These are phyloP conservation scores for Epichloe uncinata DNA, from an alignment of 2,329 filamentous ascomycete genomes.

Conservation along the genomic window DNA sequence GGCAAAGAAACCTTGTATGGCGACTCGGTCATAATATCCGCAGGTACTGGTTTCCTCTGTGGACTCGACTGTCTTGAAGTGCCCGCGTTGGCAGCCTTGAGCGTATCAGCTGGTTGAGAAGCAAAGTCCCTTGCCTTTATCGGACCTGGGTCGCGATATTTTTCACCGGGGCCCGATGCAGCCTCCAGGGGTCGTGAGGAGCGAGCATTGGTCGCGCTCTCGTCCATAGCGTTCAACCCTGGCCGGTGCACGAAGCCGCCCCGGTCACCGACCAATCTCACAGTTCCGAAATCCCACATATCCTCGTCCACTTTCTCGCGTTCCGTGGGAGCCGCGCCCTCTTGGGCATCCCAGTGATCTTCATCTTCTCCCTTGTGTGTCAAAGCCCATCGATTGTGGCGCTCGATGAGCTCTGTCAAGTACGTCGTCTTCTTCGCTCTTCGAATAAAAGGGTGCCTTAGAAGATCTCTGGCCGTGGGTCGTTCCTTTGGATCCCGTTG, in stretches of 20 bases:
- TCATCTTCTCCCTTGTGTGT: conserved; percentile 62
- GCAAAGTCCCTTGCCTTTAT: conserved; percentile 36
- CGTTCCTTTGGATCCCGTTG: conserved; percentile 81
- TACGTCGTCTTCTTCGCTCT: conserved; percentile 94
- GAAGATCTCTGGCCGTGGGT: conserved; percentile 71
- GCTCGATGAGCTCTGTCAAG: conserved; percentile 86
- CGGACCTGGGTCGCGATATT: conserved; percentile 35
- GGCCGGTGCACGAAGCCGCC: conserved; percentile 41
- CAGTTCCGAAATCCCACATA: conserved; percentile 97
- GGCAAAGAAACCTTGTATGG: conserved; percentile 50
- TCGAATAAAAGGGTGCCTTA: conserved; percentile 82
- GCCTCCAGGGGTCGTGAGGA: conserved; percentile 38
- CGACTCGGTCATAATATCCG: conserved; percentile 24
- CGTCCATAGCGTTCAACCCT: conserved; percentile 60
- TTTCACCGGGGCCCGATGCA: conserved; percentile 38
- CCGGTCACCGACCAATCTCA: conserved; percentile 62
- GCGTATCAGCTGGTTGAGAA: conserved; percentile 35
- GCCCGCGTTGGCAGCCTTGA: conserved; percentile 35
- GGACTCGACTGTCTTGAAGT: conserved; percentile 47
- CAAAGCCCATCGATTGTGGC: conserved; percentile 75
- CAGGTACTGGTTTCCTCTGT: conserved; percentile 40
- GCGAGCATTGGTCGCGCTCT: conserved; percentile 67
- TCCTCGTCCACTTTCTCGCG: conserved; percentile 58
- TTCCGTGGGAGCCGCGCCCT: conserved; percentile 37
- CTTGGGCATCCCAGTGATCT: conserved; percentile 43